phyloP scores from a whole-genome alignment of 352 stramenopile genomes.

The Phytophthora hybrid region DNA sequence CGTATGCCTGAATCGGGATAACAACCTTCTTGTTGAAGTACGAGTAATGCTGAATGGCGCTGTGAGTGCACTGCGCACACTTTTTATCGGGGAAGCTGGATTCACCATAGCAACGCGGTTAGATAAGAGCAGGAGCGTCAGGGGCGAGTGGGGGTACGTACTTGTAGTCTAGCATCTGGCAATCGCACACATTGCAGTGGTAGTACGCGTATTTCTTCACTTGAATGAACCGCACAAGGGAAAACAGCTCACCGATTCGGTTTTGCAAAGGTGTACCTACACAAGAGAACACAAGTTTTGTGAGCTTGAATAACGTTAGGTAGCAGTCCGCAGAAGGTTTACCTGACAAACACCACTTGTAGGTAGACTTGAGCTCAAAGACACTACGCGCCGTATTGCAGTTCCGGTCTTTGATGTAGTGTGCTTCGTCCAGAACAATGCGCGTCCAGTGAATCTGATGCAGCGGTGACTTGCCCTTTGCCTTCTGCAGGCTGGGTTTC shows the following conservation, averaged over 20 bases:
- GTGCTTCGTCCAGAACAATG: conserved; percentile 97
- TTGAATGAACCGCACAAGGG: conserved; percentile 97
- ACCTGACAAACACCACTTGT: conserved; percentile 98
- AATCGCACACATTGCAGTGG: conserved; percentile 95
- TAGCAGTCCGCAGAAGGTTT: conserved; percentile 38
- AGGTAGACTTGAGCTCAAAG: conserved; percentile 96
- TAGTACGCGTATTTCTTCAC: conserved; percentile 99
- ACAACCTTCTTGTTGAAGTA: conserved; percentile 99
- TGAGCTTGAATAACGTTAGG: neutral
- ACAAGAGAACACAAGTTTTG: conserved; percentile 2
- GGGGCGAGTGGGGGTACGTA: conserved; percentile 54
- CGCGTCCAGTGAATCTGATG: conserved; percentile 97
- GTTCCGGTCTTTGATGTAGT: conserved; percentile 95
- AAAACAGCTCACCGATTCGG: conserved; percentile 95
- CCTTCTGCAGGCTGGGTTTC: conserved; percentile 34
- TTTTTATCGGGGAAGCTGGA: conserved; percentile 78
- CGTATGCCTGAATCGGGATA: conserved; percentile 98
- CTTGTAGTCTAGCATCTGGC: conserved; percentile 96
- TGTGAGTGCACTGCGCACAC: conserved; percentile 94
- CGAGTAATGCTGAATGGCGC: conserved; percentile 96
- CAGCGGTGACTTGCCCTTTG: conserved; percentile 77
- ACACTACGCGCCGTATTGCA: conserved; percentile 97
- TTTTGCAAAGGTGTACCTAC: conserved; percentile 95
- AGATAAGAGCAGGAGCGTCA: conserved; percentile 23
- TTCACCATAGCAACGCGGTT: conserved; percentile 10